Conservation (phyloP, 495 filamentous ascomycete genomes). For the Thermothielavioides terrestris region DNA sequence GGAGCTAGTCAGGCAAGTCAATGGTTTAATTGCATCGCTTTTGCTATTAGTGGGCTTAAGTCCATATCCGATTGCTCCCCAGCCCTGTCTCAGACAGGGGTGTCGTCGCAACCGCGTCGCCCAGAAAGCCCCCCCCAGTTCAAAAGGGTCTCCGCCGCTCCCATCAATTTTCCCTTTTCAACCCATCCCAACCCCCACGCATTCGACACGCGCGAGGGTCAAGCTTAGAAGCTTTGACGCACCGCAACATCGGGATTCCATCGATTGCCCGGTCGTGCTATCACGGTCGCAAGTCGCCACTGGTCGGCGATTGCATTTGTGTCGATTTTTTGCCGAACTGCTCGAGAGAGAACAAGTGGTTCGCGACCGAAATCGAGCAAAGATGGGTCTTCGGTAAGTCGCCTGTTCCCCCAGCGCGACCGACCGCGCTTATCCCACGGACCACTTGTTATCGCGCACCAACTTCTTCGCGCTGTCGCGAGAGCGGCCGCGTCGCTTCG, state of each 20-base stretch:
- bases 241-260: constrained; percentile 19
- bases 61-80: neutral
- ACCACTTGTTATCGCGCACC: constrained; percentile 10
- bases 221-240: constrained; percentile 20
- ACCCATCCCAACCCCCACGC: constrained; percentile 29
- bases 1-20: too few species aligned
- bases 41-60: neutral
- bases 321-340: constrained; percentile 12
- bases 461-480: neutral
- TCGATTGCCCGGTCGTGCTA: constrained; percentile 23
- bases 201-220: constrained; percentile 18
- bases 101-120: neutral
- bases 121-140: constrained; percentile 4
- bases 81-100: neutral
- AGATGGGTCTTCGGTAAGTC: constrained; percentile 79
- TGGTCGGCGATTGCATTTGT: constrained; percentile 12
- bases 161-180: constrained; percentile 16
- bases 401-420: constrained; percentile 21
- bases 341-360: neutral
- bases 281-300: constrained; percentile 13
- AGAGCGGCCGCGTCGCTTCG: neutral
- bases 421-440: constrained; percentile 11
- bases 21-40: constrained; percentile 8
- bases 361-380: constrained; percentile 12
- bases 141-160: constrained; percentile 21